A percentile compares a stretch with the other conserved stretches of the same genome.
Conservation (phyloP, 177 flowering plant species). For the Tripterygium wilfordii region DNA sequence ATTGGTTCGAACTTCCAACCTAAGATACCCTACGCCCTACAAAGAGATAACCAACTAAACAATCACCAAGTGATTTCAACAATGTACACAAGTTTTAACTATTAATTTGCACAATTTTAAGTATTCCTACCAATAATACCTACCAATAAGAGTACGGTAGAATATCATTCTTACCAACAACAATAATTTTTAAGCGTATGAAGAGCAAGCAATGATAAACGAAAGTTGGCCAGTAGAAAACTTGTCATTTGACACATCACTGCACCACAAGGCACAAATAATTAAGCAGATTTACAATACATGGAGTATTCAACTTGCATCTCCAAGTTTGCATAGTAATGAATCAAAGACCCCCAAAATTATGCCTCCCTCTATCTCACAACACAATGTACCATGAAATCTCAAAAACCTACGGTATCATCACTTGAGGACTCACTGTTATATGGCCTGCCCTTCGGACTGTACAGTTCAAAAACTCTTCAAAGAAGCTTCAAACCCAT, state of each 20-base stretch:
- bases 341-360: slow-evolving; percentile 40
- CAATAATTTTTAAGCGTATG: too few relatives aligned
- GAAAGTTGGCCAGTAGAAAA: background rate
- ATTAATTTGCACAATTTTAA: too few relatives aligned
- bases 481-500: slow-evolving; percentile 35
- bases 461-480: slow-evolving; percentile 44
- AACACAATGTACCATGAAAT: background rate
- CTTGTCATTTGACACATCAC: background rate
- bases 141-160: too few relatives aligned
- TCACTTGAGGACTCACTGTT: slow-evolving; percentile 14
- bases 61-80: too few relatives aligned
- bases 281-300: slow-evolving; percentile 14
- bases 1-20: too few relatives aligned
- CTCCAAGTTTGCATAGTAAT: slow-evolving; percentile 22
- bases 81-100: too few relatives aligned
- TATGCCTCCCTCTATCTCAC: slow-evolving; percentile 5
- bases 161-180: too few relatives aligned
- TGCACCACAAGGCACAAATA: slow-evolving; percentile 9
- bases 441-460: slow-evolving; percentile 24
- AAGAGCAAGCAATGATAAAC: too few relatives aligned
- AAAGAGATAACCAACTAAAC: too few relatives aligned
- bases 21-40: too few relatives aligned
- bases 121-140: too few relatives aligned
- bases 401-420: slow-evolving; percentile 15
- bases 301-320: slow-evolving; percentile 24